Conservation (phyloP, 148 eudicot species). For the Dysphania ambrosioides region DNA sequence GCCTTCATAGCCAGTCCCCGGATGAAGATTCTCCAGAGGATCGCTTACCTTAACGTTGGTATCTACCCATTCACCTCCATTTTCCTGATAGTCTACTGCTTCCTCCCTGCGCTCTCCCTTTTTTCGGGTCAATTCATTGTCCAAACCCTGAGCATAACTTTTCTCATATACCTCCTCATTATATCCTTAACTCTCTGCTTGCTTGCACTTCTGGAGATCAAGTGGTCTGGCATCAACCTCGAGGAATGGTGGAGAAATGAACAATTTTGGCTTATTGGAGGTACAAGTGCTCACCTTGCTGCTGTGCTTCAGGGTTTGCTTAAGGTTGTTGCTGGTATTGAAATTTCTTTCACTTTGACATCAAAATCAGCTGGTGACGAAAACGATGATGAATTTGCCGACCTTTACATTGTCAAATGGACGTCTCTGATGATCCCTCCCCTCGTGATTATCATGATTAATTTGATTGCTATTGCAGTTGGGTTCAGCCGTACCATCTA, state of each 20-base stretch:
- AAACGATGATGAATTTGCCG: conserved; percentile 21
- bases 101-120: no score
- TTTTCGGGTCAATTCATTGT: no score
- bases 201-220: conserved; percentile 22
- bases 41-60: conserved; percentile 26
- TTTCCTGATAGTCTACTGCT: no score
- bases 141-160: conserved; percentile 10
- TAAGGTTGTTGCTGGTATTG: conserved; percentile 18
- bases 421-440: conserved; percentile 22
- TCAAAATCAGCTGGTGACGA: conserved; percentile 22
- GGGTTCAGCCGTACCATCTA: conserved; percentile 15
- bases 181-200: conserved; percentile 5
- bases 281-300: conserved; percentile 22
- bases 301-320: conserved; percentile 25
- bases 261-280: conserved; percentile 24
- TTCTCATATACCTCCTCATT: conserved; percentile 19
- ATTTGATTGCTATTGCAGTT: conserved; percentile 14
- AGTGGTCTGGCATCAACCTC: conserved; percentile 22
- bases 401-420: conserved; percentile 30
- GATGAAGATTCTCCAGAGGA: conserved; percentile 20
- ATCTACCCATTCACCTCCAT: conserved; percentile 28
- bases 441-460: conserved; percentile 17
- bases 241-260: conserved; percentile 30
- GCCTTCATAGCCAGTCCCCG: conserved; percentile 6
- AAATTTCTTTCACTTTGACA: conserved; percentile 29